Evolutionary conservation across 1,284 basidiomycete genomes (phyloP).

Genomic region (Thecaphora frezii): DNA sequence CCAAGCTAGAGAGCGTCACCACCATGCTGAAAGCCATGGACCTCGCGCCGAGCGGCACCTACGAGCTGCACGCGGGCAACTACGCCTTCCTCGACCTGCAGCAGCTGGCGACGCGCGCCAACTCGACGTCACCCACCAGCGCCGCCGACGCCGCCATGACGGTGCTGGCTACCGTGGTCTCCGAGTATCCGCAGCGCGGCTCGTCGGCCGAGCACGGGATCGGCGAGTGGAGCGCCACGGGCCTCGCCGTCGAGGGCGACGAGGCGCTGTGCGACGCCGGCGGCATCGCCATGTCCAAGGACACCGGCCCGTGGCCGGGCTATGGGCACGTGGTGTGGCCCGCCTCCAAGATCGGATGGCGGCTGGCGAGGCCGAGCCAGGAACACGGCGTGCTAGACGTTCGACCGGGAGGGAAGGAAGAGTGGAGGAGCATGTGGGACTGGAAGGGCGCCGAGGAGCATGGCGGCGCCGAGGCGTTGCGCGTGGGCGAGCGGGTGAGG

Average conservation of each 20-base stretch:
- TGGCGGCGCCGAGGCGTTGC: neutral
- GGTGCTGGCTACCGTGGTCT: conserved; percentile 74
- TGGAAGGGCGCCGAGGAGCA: neutral
- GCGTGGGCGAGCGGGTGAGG: conserved; percentile 56
- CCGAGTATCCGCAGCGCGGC: conserved; percentile 68
- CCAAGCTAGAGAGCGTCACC: conserved; percentile 59
- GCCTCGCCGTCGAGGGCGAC: neutral
- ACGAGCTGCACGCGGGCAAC: conserved; percentile 65
- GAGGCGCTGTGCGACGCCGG: conserved; percentile 72
- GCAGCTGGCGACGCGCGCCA: conserved; percentile 70
- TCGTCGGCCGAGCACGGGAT: neutral
- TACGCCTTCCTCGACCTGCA: conserved; percentile 83
- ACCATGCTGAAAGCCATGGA: conserved; percentile 6
- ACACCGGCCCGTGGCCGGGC: conserved; percentile 71
- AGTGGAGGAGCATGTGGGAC: conserved; percentile 1
- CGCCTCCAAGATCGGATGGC: conserved; percentile 67
- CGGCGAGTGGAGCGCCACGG: neutral
- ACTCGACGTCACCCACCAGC: neutral
- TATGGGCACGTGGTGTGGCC: conserved; percentile 67
- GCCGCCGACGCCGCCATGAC: conserved; percentile 67
- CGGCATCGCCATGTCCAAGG: conserved; percentile 80
- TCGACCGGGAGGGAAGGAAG: neutral
- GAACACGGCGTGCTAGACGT: conserved; percentile 74
- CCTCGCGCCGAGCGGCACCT: neutral
- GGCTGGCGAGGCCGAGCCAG: conserved; percentile 71